Conservation (phyloP, 805 yeast species). For the Suhomyces kilbournensis region DNA sequence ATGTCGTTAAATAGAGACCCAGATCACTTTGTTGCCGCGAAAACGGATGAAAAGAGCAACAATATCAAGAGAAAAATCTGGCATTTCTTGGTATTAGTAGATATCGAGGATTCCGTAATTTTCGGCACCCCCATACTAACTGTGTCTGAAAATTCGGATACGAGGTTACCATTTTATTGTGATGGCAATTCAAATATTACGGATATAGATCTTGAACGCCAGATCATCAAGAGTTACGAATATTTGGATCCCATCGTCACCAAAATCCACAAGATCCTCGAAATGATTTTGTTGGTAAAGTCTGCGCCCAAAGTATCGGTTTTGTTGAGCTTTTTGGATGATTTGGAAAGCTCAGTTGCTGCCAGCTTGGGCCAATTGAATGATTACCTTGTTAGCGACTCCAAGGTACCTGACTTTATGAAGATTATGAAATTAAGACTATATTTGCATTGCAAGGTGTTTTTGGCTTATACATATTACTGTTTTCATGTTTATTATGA, state of each 20-base stretch:
- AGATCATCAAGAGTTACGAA: conserved; percentile 34
- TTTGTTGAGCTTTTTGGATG: conserved; percentile 36
- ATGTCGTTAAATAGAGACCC: conserved; percentile 41
- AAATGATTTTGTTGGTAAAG: conserved; percentile 6
- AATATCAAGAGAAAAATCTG: conserved; percentile 56
- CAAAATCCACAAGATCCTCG: conserved; percentile 23
- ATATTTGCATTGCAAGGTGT: conserved; percentile 11
- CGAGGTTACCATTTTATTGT: conserved; percentile 44
- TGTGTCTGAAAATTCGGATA: conserved; percentile 30
- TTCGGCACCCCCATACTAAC: conserved; percentile 12
- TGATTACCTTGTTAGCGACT: conserved; percentile 20
- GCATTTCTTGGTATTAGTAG: conserved; percentile 46
- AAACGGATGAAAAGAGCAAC: conserved; percentile 11
- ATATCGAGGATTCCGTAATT: conserved; percentile 36
- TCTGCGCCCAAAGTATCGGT: neutral
- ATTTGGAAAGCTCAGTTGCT: conserved; percentile 31
- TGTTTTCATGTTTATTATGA: conserved; percentile 19
- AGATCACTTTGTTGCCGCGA: conserved; percentile 20
- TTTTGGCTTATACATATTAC: conserved; percentile 14
- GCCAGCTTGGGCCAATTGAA: conserved; percentile 37
- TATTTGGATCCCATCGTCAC: conserved; percentile 32
- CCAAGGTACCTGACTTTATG: neutral
- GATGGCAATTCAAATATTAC: conserved; percentile 33
- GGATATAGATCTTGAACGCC: conserved; percentile 41
- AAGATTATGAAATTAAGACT: conserved; percentile 13